Conservation (phyloP, 352 stramenopile species). For the Globisporangium emineosum region DNA sequence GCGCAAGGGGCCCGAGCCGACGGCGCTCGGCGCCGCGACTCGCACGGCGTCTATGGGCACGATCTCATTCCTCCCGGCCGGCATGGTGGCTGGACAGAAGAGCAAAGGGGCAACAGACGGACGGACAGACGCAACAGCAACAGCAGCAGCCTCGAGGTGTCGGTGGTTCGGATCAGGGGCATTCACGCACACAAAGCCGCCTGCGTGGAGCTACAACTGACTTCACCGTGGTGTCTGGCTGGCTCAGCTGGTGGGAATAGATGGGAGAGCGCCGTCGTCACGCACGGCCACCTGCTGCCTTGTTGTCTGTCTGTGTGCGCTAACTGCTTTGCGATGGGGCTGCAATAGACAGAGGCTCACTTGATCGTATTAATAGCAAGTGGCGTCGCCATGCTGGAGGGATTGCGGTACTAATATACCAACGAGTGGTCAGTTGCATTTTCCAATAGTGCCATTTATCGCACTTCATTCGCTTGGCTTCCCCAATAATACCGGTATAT, state of each 20-base stretch:
- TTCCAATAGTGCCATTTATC: background rate
- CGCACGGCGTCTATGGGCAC: slow-evolving; percentile 32
- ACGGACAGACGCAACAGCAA: background rate
- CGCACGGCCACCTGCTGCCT: background rate
- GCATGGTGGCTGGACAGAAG: slow-evolving; percentile 30
- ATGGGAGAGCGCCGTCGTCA: background rate
- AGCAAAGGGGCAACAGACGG: background rate
- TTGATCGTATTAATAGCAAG: background rate
- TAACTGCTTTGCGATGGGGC: slow-evolving; percentile 2
- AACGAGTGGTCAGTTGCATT: background rate
- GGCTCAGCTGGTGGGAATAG: background rate
- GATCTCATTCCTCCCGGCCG: slow-evolving; percentile 60
- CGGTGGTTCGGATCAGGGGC: background rate
- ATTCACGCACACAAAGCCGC: background rate
- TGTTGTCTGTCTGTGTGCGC: too few relatives aligned
- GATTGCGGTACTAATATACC: background rate
- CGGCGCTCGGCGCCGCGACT: background rate
- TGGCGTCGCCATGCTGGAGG: background rate
- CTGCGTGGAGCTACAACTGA: background rate
- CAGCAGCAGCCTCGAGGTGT: background rate
- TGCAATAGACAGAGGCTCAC: too few relatives aligned
- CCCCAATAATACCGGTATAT: too few relatives aligned
- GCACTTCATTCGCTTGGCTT: too few relatives aligned
- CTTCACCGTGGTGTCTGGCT: background rate
- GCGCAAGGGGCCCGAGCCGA: background rate